Evolutionary conservation across 805 yeast genomes (phyloP), one percentile per base, ranked within the genome.

Genomic region (Wickerhamiella siamensis): DNA sequence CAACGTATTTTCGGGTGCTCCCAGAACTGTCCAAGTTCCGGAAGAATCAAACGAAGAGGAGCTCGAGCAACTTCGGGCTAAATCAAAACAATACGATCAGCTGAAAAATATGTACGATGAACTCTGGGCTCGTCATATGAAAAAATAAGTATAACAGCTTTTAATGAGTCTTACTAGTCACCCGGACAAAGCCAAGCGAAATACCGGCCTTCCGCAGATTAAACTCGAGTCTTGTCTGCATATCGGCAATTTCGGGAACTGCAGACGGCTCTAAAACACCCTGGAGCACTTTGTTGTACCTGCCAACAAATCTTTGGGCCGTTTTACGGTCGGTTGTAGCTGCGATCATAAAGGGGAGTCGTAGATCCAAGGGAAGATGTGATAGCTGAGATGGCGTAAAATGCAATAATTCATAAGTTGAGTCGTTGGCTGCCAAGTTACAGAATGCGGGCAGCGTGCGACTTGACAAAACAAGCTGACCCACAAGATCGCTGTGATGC

Each of bases 101-200:
- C 47, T 53, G 9, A 47, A 51, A 37, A 45, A 47, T 18, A 50
- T 53, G 51, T 53, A 53, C 43, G 57, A 53, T 24, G 53, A 50
- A 12, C 44, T 53, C 14, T 53, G 57, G 57, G 47, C 51, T 1
- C 46, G 47, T 14, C 47, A 41, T 15, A 34, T 36, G 31, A 36
- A 24, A 16, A 36, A 36, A 31, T 31, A 31, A 31, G 18, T 31
- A n/a, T 31, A 31, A 9, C 17, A 5, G n/a, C 15, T 24, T 24
- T 6, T 8, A 24, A 24, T 24, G 6, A 24, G 6, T 24, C 6
- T 12, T 5, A n/a, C 15, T n/a, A 15, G 12, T 31, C 6, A 31
- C 33, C 5, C 12, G 16, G 6, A 15, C 15, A 5, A 31, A 31
- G 8, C 33, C 16, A 31, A 34, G 29, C 15, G 37, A 34, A 20